A percentile compares a stretch with the other conserved stretches of the same genome.
phyloP scores from a whole-genome alignment of 202 grass and related monocot genomes.

The Setaria viridis region DNA sequence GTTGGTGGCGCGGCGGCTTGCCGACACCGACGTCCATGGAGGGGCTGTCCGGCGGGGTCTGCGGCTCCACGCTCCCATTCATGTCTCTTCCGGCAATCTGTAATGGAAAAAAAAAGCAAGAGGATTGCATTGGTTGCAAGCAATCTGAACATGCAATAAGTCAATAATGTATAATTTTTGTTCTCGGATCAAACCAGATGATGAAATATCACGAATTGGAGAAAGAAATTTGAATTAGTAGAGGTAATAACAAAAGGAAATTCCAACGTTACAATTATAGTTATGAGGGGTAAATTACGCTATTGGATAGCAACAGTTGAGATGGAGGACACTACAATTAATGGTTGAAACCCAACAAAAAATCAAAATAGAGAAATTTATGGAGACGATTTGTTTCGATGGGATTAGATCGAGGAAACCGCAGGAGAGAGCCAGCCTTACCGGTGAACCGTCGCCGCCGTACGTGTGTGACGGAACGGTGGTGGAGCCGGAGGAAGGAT shows the following conservation, averaged over 20 bases:
- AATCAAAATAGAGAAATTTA: neutral
- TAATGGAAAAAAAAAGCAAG: neutral
- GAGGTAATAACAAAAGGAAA: neutral
- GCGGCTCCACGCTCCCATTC: constrained; percentile 43
- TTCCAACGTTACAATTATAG: neutral
- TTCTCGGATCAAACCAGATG: neutral
- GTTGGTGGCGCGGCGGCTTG: constrained; percentile 59
- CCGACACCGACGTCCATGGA: neutral
- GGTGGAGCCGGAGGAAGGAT: neutral
- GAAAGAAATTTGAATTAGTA: neutral
- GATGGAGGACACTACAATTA: neutral
- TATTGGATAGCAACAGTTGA: neutral
- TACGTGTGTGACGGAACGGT: neutral
- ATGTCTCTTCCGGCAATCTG: constrained; percentile 27
- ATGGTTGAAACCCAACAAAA: neutral
- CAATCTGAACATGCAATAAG: neutral
- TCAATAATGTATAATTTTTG: neutral
- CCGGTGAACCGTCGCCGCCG: constrained; percentile 1
- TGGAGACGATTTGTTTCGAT: neutral
- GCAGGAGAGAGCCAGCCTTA: constrained; percentile 13
- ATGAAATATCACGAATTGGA: neutral
- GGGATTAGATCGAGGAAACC: neutral
- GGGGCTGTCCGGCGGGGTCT: constrained; percentile 29
- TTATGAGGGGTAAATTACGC: neutral
- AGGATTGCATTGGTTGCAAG: neutral